Evolutionary conservation across 2,329 filamentous ascomycete species (phyloP).

Genomic region (Talaromyces sp.): DNA sequence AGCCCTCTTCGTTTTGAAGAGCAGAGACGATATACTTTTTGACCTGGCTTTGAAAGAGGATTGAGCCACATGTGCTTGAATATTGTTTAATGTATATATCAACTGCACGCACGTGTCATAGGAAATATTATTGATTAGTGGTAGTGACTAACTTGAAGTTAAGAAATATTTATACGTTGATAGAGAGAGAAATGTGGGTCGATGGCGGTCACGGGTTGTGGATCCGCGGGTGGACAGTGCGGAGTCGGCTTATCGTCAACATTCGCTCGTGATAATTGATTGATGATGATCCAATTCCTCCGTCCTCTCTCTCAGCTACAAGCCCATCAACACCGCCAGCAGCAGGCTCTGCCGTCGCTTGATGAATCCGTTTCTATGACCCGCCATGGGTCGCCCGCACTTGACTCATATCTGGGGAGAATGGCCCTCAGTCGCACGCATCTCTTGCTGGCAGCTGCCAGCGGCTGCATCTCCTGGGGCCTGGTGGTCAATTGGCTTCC

Average conservation of each 20-base stretch:
- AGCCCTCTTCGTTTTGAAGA: not conserved
- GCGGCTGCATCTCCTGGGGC: conserved; percentile 74
- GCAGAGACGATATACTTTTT: not conserved
- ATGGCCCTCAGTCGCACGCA: conserved; percentile 45
- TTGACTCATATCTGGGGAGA: conserved; percentile 43
- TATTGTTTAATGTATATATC: not conserved
- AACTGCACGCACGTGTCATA: too few species aligned
- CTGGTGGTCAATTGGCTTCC: conserved; percentile 80
- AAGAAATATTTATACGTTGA: not conserved
- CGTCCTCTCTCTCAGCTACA: not conserved
- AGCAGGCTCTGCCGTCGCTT: not conserved
- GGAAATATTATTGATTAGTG: too few species aligned
- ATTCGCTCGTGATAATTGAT: not conserved
- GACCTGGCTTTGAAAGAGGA: not conserved
- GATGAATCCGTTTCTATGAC: conserved; percentile 8
- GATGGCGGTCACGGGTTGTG: not conserved
- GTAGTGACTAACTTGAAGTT: too few species aligned
- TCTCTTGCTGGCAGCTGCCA: conserved; percentile 37
- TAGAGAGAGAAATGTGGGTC: not conserved
- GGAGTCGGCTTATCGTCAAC: not conserved
- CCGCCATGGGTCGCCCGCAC: conserved; percentile 30
- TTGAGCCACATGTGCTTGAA: not conserved
- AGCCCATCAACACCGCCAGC: not conserved
- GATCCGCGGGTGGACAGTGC: not conserved
- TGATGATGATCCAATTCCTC: not conserved